Conservation (phyloP, 2,329 filamentous ascomycete genomes). For the Hypoxylon sp. region DNA sequence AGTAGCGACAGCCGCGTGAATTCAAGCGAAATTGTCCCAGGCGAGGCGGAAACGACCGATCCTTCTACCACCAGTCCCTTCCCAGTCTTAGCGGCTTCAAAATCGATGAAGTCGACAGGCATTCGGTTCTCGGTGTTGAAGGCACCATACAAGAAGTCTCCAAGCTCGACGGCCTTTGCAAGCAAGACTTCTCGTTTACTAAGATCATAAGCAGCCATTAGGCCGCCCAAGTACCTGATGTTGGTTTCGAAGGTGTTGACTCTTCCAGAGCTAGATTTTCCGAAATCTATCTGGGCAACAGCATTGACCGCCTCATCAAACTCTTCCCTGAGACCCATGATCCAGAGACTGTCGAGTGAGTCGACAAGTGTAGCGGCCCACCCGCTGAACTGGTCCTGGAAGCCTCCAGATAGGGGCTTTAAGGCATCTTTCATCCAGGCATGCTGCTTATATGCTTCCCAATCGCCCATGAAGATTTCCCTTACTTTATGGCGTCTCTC, state of each 20-base stretch:
- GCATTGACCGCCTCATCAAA: slow-evolving; percentile 64
- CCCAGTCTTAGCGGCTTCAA: slow-evolving; percentile 57
- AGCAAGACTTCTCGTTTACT: slow-evolving; percentile 59
- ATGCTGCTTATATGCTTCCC: slow-evolving; percentile 63
- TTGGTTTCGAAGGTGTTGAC: slow-evolving; percentile 63
- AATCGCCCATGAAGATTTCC: slow-evolving; percentile 55
- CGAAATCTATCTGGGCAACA: slow-evolving; percentile 63
- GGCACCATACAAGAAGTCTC: slow-evolving; percentile 61
- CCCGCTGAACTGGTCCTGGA: slow-evolving; percentile 62
- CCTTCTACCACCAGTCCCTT: slow-evolving; percentile 54
- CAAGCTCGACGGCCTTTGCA: slow-evolving; percentile 61
- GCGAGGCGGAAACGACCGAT: slow-evolving; percentile 61
- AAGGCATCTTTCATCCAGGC: slow-evolving; percentile 66
- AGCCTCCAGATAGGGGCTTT: slow-evolving; percentile 60
- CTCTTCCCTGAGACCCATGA: slow-evolving; percentile 65
- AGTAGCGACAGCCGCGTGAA: slow-evolving; percentile 81
- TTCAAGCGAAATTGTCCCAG: slow-evolving; percentile 79
- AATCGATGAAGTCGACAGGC: slow-evolving; percentile 65
- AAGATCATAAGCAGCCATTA: slow-evolving; percentile 60
- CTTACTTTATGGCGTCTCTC: slow-evolving; percentile 55
- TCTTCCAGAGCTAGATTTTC: slow-evolving; percentile 53
- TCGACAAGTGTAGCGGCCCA: slow-evolving; percentile 69
- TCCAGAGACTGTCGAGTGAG: slow-evolving; percentile 65
- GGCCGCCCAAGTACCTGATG: slow-evolving; percentile 61
- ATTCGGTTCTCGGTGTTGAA: slow-evolving; percentile 64